Conservation (phyloP, 2,329 filamentous ascomycete genomes). For the Dothistroma septosporum region DNA sequence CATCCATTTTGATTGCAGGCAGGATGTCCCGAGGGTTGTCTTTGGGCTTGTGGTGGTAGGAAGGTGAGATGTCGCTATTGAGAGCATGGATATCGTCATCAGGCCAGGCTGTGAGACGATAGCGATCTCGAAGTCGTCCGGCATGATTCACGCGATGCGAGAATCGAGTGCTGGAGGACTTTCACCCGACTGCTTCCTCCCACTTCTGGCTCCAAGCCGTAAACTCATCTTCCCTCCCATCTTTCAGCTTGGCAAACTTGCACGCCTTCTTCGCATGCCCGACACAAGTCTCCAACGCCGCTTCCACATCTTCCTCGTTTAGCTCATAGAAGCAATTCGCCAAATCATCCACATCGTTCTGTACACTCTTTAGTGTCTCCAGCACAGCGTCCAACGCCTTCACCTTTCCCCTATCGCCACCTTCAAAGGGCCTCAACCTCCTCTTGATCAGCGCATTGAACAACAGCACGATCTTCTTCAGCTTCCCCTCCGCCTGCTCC, state of each 20-base stretch:
- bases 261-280: slow-evolving; percentile 55
- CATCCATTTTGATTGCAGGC: too few species aligned
- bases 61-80: too few species aligned
- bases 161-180: neutral
- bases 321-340: slow-evolving; percentile 69
- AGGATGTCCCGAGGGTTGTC: too few species aligned
- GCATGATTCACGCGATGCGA: neutral
- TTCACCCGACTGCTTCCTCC: slow-evolving; percentile 35
- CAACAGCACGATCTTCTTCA: slow-evolving; percentile 64
- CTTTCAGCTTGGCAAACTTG: slow-evolving; percentile 54
- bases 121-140: too few species aligned
- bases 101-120: too few species aligned
- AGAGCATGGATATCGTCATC: too few species aligned
- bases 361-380: slow-evolving; percentile 54
- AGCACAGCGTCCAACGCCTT: slow-evolving; percentile 53
- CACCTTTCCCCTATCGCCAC: slow-evolving; percentile 8
- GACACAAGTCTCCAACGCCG: slow-evolving; percentile 57
- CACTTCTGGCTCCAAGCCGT: slow-evolving; percentile 67
- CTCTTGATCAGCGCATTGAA: slow-evolving; percentile 68
- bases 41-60: too few species aligned
- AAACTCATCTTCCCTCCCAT: slow-evolving; percentile 68
- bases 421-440: slow-evolving; percentile 51
- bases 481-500: slow-evolving; percentile 58
- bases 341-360: slow-evolving; percentile 66
- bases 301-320: slow-evolving; percentile 56